Evolutionary conservation across 1,284 basidiomycete genomes (phyloP).

Genomic region (Heterobasidion occidentale): DNA sequence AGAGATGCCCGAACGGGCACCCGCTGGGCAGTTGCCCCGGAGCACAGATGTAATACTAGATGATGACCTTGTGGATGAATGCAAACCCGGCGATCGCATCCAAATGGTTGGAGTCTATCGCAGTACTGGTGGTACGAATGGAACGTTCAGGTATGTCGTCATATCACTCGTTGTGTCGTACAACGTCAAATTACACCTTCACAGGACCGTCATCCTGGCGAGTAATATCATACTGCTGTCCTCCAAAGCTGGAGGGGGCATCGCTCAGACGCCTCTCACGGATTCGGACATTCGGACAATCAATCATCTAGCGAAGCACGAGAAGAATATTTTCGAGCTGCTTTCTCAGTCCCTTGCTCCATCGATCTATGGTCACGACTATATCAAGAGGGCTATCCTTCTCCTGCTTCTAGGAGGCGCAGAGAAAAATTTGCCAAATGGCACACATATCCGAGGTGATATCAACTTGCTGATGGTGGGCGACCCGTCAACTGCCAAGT

Average conservation of each 20-base stretch:
- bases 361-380: conserved; percentile 94
- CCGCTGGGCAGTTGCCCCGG: conserved; percentile 92
- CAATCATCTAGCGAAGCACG: conserved; percentile 85
- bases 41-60: conserved; percentile 95
- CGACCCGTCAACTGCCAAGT: conserved; percentile 97
- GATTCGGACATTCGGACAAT: conserved; percentile 96
- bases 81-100: conserved; percentile 97
- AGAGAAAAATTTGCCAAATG: conserved; percentile 97
- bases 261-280: conserved; percentile 89
- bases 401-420: conserved; percentile 92
- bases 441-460: conserved; percentile 98
- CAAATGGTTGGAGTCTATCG: conserved; percentile 96
- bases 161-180: too few species aligned
- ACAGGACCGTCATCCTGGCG: conserved; percentile 86
- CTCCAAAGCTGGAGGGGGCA: conserved; percentile 93
- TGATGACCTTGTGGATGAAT: conserved; percentile 94
- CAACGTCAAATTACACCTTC: too few species aligned
- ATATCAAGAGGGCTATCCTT: conserved; percentile 93
- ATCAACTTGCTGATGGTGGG: conserved; percentile 99
- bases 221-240: conserved; percentile 97
- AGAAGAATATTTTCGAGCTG: conserved; percentile 76
- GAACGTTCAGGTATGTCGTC: conserved; percentile 75
- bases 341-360: conserved; percentile 95
- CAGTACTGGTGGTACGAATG: conserved; percentile 82
- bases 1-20: conserved; percentile 99